phyloP scores from a whole-genome alignment of 768 basidiomycete species.

The Suillus tomentosus region DNA sequence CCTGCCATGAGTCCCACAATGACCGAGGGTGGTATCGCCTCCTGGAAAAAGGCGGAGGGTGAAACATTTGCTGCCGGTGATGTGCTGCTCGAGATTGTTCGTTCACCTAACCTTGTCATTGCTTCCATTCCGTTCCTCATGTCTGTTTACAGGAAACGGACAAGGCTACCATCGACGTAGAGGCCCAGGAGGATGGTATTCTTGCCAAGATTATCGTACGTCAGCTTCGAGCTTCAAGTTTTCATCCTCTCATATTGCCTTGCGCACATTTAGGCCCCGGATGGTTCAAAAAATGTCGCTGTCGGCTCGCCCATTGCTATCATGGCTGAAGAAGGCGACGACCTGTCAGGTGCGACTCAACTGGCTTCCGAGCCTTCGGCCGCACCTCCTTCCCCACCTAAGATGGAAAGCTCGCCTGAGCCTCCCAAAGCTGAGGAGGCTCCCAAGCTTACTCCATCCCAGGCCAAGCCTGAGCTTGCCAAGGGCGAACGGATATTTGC shows the following conservation, averaged over 20 bases:
- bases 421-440: slow-evolving; percentile 42
- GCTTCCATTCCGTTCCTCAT: slow-evolving; percentile 15
- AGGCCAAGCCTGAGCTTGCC: slow-evolving; percentile 49
- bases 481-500: slow-evolving; percentile 88
- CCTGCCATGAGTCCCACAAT: slow-evolving; percentile 99
- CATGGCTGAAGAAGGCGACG: slow-evolving; percentile 93
- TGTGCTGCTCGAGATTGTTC: slow-evolving; percentile 92
- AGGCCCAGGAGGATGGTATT: slow-evolving; percentile 97
- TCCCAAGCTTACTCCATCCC: slow-evolving; percentile 36
- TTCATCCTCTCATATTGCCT: background rate
- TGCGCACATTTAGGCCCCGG: slow-evolving; percentile 54
- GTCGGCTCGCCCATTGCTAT: slow-evolving; percentile 93
- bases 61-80: slow-evolving; percentile 88
- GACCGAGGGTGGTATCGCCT: slow-evolving; percentile 98
- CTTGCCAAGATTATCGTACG: slow-evolving; percentile 95
- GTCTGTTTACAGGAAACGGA: slow-evolving; percentile 82
- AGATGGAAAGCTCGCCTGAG: slow-evolving; percentile 42
- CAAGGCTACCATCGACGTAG: slow-evolving; percentile 99
- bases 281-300: slow-evolving; percentile 83
- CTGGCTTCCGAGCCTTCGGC: slow-evolving; percentile 65
- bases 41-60: slow-evolving; percentile 97
- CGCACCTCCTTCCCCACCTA: slow-evolving; percentile 30
- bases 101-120: slow-evolving; percentile 27
- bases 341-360: slow-evolving; percentile 78
- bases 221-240: slow-evolving; percentile 11